Conservation (phyloP, 306 rosid genomes). For the Cicer cuneatum region DNA sequence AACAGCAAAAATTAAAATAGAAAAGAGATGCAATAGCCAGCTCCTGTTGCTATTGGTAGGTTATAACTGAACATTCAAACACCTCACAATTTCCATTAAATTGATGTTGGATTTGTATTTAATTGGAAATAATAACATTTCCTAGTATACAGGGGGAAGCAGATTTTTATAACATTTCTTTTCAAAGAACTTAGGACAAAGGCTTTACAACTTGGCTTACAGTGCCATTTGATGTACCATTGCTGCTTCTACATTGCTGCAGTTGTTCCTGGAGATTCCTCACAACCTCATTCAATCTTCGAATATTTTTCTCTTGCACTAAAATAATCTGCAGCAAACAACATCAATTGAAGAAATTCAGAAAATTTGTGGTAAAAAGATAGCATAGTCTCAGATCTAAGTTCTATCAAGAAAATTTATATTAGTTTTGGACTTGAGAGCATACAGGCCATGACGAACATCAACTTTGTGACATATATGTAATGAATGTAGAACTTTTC, state of each 20-base stretch:
- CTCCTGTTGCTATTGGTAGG: not conserved
- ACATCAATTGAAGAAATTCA: constrained; percentile 12
- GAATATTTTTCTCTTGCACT: constrained; percentile 76
- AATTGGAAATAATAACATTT: not conserved
- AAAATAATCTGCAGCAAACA: constrained; percentile 62
- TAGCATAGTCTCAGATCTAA: constrained; percentile 24
- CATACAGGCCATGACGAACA: not conserved
- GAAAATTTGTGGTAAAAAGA: not conserved
- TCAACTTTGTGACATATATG: not conserved
- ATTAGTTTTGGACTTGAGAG: not conserved
- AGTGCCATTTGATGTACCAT: constrained; percentile 47
- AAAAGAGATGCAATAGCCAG: not conserved
- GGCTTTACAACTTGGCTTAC: constrained; percentile 44
- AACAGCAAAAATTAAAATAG: not conserved
- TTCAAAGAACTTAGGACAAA: constrained; percentile 12
- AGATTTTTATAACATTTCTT: constrained; percentile 30
- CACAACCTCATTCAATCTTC: constrained; percentile 66
- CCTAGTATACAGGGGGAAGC: not conserved
- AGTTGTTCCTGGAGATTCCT: constrained; percentile 65
- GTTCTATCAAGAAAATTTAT: not conserved
- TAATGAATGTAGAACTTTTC: not conserved
- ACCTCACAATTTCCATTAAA: constrained; percentile 32
- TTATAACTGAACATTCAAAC: constrained; percentile 8
- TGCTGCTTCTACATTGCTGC: constrained; percentile 60
- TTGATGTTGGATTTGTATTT: constrained; percentile 3